Evolutionary conservation across 169 alveolate species (phyloP).

Genomic region (Babesia bigemina): DNA sequence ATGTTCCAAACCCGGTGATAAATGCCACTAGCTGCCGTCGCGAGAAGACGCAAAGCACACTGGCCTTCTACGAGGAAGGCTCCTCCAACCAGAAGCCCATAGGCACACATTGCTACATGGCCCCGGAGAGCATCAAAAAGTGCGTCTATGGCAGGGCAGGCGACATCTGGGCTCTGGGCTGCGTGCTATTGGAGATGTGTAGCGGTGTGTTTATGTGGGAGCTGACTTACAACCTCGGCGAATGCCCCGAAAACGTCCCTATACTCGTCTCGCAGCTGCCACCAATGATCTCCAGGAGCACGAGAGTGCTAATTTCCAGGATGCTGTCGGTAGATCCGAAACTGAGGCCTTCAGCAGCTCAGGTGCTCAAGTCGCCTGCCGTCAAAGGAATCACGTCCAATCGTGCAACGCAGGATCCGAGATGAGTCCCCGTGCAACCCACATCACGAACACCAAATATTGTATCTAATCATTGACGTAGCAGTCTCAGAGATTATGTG

Average conservation of each 20-base stretch:
- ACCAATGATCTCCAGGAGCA: conserved; percentile 10
- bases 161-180: conserved; percentile 83
- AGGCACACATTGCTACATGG: conserved; percentile 80
- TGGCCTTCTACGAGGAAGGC: background rate
- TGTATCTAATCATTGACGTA: too few relatives aligned
- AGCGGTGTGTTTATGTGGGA: conserved; percentile 71
- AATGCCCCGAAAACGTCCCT: conserved; percentile 14
- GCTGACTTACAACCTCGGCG: conserved; percentile 22
- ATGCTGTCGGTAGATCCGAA: conserved; percentile 18
- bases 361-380: background rate
- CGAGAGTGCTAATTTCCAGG: background rate
- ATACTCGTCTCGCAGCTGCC: conserved; percentile 8
- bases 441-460: too few relatives aligned
- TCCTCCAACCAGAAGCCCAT: conserved; percentile 58
- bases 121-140: conserved; percentile 75
- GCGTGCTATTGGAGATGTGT: conserved; percentile 78
- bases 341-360: conserved; percentile 26
- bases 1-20: too few relatives aligned
- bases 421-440: too few relatives aligned
- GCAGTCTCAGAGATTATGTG: too few relatives aligned
- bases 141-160: conserved; percentile 76
- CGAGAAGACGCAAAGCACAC: background rate
- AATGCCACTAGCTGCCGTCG: background rate
- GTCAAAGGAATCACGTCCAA: too few relatives aligned
- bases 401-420: too few relatives aligned